A percentile compares a stretch with the other conserved stretches of the same genome.
Evolutionary conservation across 2,329 filamentous ascomycete species (phyloP).

Genomic region (Neospermospora avenae): DNA sequence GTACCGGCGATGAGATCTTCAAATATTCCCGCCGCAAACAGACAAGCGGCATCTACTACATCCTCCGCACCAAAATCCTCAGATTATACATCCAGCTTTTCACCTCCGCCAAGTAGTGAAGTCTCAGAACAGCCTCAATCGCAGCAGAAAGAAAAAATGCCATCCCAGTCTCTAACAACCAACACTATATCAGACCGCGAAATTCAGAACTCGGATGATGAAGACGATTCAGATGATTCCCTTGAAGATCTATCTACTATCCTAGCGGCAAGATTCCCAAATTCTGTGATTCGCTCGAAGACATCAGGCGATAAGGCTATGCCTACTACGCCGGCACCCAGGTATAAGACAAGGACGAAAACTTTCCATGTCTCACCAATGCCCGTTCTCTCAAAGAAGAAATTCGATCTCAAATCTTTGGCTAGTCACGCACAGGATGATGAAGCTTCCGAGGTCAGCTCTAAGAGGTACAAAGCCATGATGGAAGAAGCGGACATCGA

Average conservation of each 20-base stretch:
- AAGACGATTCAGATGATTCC: conserved; percentile 53
- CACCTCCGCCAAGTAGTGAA: conserved; percentile 17
- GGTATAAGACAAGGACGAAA: conserved; percentile 10
- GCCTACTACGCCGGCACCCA: conserved; percentile 17
- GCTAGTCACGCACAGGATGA: conserved; percentile 58
- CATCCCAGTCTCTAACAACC: not conserved
- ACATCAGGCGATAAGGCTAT: conserved; percentile 14
- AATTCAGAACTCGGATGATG: conserved; percentile 69
- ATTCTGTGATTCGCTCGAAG: conserved; percentile 5
- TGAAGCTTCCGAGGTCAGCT: conserved; percentile 55
- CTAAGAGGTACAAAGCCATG: conserved; percentile 38
- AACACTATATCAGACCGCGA: conserved; percentile 31
- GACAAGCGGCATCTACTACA: not conserved
- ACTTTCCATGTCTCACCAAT: conserved; percentile 43
- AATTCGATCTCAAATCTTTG: conserved; percentile 61
- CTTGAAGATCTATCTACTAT: conserved; percentile 48
- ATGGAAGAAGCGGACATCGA: conserved; percentile 26
- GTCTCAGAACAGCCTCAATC: not conserved
- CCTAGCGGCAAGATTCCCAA: conserved; percentile 11
- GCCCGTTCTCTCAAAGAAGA: conserved; percentile 53
- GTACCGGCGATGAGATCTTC: conserved; percentile 3
- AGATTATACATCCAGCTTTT: conserved; percentile 17
- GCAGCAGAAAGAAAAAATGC: not conserved
- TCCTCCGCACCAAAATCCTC: conserved; percentile 6
- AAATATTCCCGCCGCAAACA: not conserved